Percentiles rank a stretch among this genome's conserved stretches.
Evolutionary conservation across 1,139 yeast genomes (phyloP).

Genomic region (Sugiyamaella castrensis): DNA sequence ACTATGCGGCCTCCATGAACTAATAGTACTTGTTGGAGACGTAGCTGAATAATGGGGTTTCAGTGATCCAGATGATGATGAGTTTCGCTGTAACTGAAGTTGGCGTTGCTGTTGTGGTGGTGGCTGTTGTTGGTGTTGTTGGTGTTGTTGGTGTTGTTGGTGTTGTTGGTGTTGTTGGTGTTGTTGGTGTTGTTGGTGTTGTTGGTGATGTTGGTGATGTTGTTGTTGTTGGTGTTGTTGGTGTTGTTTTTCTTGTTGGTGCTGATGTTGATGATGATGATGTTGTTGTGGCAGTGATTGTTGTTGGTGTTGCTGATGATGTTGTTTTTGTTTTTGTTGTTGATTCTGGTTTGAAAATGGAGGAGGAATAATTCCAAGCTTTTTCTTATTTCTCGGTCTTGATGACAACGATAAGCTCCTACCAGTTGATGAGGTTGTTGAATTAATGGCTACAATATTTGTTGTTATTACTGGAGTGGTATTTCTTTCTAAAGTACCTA

Average conservation of each 20-base stretch:
- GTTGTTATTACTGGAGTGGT: constrained; percentile 8
- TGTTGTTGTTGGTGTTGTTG: neutral
- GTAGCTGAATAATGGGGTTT: neutral
- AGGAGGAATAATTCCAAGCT: constrained; percentile 19
- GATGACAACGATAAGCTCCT: constrained; percentile 5
- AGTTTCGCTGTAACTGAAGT: constrained; percentile 1
- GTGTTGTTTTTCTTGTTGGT: constrained; percentile 8
- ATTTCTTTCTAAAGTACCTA: constrained; percentile 1
- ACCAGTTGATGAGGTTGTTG: neutral
- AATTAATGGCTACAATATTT: constrained; percentile 2
- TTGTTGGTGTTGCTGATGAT: too few relatives aligned
- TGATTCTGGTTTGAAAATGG: constrained; percentile 2
- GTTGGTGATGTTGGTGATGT: too few relatives aligned
- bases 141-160: too few relatives aligned
- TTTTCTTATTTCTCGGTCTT: constrained; percentile 20
- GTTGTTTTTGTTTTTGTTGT: too few relatives aligned
- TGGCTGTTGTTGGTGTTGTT: too few relatives aligned
- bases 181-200: neutral
- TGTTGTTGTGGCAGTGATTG: too few relatives aligned
- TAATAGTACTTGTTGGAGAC: constrained; percentile 7
- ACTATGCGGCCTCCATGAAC: constrained; percentile 13
- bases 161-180: neutral
- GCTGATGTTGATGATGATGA: neutral
- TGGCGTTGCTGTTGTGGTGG: neutral
- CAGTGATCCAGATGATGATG: neutral